A percentile compares a stretch with the other conserved stretches of the same genome.
Conservation (phyloP, 2,329 filamentous ascomycete genomes). For the Tolypocladium ovalisporum region DNA sequence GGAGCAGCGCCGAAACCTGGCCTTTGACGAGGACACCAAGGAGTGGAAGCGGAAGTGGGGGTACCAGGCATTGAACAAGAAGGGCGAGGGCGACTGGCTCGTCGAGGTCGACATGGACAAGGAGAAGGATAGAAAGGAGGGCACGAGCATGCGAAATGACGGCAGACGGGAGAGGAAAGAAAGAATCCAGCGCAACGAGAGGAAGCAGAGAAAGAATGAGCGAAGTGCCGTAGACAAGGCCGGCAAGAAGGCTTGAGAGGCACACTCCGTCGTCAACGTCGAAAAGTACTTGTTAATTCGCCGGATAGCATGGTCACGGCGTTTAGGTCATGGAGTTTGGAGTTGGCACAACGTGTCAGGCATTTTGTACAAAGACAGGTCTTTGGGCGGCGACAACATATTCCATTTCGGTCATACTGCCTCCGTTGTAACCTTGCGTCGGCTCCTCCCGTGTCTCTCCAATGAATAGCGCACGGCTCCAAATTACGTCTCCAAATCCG, state of each 20-base stretch:
- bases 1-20: conserved; percentile 62
- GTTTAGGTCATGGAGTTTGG: conserved; percentile 18
- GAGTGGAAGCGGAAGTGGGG: conserved; percentile 95
- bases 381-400: background rate
- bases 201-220: conserved; percentile 57
- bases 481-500: conserved; percentile 8
- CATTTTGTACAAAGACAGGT: conserved; percentile 1
- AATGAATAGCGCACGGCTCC: conserved; percentile 8
- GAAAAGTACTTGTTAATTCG: background rate
- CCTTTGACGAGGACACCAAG: conserved; percentile 73
- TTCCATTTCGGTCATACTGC: conserved; percentile 4
- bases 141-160: conserved; percentile 49
- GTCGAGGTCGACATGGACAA: conserved; percentile 81
- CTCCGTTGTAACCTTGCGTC: conserved; percentile 6
- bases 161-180: conserved; percentile 57
- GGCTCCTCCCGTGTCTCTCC: conserved; percentile 7
- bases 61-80: conserved; percentile 83
- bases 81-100: conserved; percentile 73
- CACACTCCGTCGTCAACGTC: background rate
- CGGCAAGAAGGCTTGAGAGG: conserved; percentile 10
- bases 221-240: conserved; percentile 26
- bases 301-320: conserved; percentile 7
- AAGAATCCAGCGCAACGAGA: conserved; percentile 58
- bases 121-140: conserved; percentile 52
- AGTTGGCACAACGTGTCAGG: conserved; percentile 13